Conservation (phyloP, 352 stramenopile genomes). For the Globisporangium recalcitrans region DNA sequence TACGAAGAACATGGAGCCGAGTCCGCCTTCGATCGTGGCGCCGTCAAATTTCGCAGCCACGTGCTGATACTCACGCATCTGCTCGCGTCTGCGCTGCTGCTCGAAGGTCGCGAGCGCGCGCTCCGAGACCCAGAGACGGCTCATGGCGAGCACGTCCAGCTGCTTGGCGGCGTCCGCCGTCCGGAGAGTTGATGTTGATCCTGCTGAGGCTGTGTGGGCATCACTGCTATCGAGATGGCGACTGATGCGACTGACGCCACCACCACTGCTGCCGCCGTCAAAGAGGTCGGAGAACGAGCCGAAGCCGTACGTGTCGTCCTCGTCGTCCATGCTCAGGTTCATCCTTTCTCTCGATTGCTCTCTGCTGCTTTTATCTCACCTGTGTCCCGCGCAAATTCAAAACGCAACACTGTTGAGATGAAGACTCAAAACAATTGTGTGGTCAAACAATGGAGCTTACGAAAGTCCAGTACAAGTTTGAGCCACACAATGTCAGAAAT, state of each 20-base stretch:
- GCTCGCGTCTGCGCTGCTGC: slow-evolving; percentile 18
- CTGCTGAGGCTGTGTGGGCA: not conserved
- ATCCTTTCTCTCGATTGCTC: slow-evolving; percentile 6
- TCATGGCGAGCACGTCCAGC: slow-evolving; percentile 34
- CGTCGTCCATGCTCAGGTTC: slow-evolving; percentile 35
- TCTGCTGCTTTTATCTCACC: not conserved
- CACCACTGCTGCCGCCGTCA: slow-evolving; percentile 10
- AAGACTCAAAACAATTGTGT: too few relatives aligned
- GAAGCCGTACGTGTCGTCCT: slow-evolving; percentile 69
- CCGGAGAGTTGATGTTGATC: not conserved
- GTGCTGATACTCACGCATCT: slow-evolving; percentile 32
- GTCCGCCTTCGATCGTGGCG: slow-evolving; percentile 37
- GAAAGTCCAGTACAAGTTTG: too few relatives aligned
- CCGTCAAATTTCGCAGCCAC: slow-evolving; percentile 50
- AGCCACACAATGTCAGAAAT: too few relatives aligned
- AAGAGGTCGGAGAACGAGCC: slow-evolving; percentile 63
- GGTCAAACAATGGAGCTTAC: too few relatives aligned
- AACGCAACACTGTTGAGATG: too few relatives aligned
- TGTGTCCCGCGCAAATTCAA: slow-evolving; percentile 5
- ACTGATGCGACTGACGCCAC: not conserved
- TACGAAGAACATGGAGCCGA: slow-evolving; percentile 32
- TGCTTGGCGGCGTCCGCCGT: slow-evolving; percentile 10
- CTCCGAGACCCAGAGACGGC: slow-evolving; percentile 48
- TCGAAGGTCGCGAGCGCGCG: slow-evolving; percentile 34
- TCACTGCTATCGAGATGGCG: not conserved